Conservation (phyloP, 257 asterid species). For the Fraxinus quadrangulata region DNA sequence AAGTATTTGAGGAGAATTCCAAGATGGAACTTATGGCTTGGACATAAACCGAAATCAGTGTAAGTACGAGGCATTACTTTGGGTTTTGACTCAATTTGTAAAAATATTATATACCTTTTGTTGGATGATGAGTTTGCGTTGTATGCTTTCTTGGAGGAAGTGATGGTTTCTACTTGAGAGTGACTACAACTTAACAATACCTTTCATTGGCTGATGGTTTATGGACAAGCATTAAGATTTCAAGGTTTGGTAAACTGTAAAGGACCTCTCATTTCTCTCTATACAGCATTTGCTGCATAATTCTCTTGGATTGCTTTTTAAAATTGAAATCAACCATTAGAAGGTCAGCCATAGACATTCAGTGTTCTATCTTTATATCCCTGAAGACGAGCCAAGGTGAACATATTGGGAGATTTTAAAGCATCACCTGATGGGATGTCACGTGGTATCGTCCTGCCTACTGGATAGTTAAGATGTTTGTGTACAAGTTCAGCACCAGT, state of each 20-base stretch:
- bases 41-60: no score
- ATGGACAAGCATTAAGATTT: neutral
- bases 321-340: neutral
- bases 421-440: neutral
- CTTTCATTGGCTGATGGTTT: neutral
- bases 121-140: neutral
- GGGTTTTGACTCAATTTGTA: neutral
- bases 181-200: neutral
- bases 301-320: neutral
- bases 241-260: neutral
- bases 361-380: neutral
- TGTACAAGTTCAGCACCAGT: neutral
- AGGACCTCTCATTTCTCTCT: neutral
- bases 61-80: neutral
- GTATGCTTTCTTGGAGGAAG: conserved; percentile 5
- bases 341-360: neutral
- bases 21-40: neutral
- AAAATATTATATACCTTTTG: neutral
- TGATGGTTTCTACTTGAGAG: neutral
- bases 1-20: neutral
- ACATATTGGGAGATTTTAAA: neutral
- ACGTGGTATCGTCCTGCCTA: neutral
- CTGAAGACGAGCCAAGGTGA: neutral
- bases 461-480: neutral
- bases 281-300: neutral